Evolutionary conservation across 2,329 filamentous ascomycete genomes (phyloP).

Genomic region (Colletotrichum simmondsii): DNA sequence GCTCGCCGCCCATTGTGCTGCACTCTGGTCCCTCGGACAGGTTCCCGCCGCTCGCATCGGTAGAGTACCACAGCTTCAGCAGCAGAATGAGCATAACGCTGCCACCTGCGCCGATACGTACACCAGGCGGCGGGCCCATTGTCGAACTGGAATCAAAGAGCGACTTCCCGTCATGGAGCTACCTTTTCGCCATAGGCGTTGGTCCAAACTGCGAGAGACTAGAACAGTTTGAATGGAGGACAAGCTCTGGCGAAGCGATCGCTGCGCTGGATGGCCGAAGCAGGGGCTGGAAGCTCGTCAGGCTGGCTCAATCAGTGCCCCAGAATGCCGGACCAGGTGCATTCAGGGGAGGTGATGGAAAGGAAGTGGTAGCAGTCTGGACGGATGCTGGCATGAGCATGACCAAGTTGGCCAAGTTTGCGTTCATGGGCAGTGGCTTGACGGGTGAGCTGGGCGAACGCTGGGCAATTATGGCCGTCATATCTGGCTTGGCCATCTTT

Average conservation of each 20-base stretch:
- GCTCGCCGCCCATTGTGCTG: constrained; percentile 33
- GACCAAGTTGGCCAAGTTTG: constrained; percentile 49
- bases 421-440: constrained; percentile 51
- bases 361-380: constrained; percentile 56
- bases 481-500: constrained; percentile 40
- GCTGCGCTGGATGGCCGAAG: constrained; percentile 43
- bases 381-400: constrained; percentile 44
- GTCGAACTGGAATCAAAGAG: constrained; percentile 5
- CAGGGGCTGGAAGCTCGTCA: constrained; percentile 54
- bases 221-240: constrained; percentile 57
- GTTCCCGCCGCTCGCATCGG: constrained; percentile 30
- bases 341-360: constrained; percentile 44
- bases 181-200: constrained; percentile 49
- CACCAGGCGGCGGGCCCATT: constrained; percentile 22
- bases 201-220: constrained; percentile 23
- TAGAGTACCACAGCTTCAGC: constrained; percentile 31
- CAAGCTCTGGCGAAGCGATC: constrained; percentile 48
- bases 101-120: constrained; percentile 19
- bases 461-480: constrained; percentile 55
- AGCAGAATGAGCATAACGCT: constrained; percentile 26
- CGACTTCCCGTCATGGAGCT: constrained; percentile 37
- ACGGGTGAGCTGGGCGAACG: constrained; percentile 52
- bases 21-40: constrained; percentile 33
- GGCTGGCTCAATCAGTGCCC: constrained; percentile 40
- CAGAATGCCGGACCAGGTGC: not conserved